Evolutionary conservation across 2,329 filamentous ascomycete species (phyloP).

Genomic region (Colletotrichum orbiculare): DNA sequence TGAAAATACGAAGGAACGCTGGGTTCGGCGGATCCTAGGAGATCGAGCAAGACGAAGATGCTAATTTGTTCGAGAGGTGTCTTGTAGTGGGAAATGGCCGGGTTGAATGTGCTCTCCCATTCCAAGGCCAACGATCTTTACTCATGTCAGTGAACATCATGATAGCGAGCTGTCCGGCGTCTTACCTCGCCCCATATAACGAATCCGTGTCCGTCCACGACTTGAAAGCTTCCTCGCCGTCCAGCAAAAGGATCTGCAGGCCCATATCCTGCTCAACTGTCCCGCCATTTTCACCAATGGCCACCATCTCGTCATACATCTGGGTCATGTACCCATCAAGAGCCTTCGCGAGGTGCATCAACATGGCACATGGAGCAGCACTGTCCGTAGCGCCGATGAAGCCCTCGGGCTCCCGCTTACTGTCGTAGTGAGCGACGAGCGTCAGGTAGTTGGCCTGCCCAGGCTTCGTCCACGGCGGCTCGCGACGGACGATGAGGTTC

Average conservation of each 20-base stretch:
- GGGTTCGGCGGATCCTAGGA: slow-evolving; percentile 72
- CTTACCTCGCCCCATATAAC: slow-evolving; percentile 78
- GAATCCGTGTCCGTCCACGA: slow-evolving; percentile 79
- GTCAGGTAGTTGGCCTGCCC: slow-evolving; percentile 81
- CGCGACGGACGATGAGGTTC: slow-evolving; percentile 81
- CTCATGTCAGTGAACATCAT: neutral
- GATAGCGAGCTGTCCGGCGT: neutral
- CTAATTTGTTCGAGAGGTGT: slow-evolving; percentile 78
- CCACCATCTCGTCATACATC: slow-evolving; percentile 79
- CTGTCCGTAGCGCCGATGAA: slow-evolving; percentile 90
- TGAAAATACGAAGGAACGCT: slow-evolving; percentile 77
- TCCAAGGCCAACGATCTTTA: slow-evolving; percentile 72
- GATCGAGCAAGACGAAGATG: slow-evolving; percentile 80
- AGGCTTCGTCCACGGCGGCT: slow-evolving; percentile 78
- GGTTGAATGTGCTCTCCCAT: slow-evolving; percentile 75
- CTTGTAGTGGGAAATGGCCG: slow-evolving; percentile 75
- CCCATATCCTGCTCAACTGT: slow-evolving; percentile 75
- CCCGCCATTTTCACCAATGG: slow-evolving; percentile 59
- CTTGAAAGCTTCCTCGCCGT: slow-evolving; percentile 85
- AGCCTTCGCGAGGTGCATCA: slow-evolving; percentile 79
- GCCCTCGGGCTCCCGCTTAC: slow-evolving; percentile 75
- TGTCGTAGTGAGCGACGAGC: slow-evolving; percentile 87
- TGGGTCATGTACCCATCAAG: slow-evolving; percentile 77
- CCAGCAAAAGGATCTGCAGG: slow-evolving; percentile 82
- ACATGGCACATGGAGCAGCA: slow-evolving; percentile 85